Evolutionary conservation across 1,139 yeast genomes (phyloP).

Genomic region (Saccharomyces pastorianus): DNA sequence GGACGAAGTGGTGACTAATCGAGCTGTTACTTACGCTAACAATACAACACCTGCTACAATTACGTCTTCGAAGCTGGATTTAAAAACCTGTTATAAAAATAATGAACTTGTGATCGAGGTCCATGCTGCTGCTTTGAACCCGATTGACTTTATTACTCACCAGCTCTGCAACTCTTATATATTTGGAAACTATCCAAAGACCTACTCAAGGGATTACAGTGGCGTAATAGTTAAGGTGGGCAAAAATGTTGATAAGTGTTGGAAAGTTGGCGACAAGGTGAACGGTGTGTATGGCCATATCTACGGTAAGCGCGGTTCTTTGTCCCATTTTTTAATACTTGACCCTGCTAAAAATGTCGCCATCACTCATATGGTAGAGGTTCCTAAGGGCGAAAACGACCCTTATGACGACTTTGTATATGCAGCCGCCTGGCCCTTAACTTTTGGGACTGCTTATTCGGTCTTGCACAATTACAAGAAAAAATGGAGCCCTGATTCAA

Average conservation of each 20-base stretch:
- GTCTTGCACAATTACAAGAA: conserved; percentile 16
- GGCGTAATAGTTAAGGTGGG: conserved; percentile 27
- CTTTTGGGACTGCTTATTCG: conserved; percentile 26
- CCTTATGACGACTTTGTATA: conserved; percentile 16
- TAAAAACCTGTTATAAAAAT: conserved; percentile 18
- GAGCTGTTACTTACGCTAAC: conserved; percentile 17
- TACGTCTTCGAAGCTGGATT: conserved; percentile 16
- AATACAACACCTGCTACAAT: conserved; percentile 15
- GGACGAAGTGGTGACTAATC: conserved; percentile 10
- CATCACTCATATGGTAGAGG: conserved; percentile 12
- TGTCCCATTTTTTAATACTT: conserved; percentile 22
- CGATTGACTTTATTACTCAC: conserved; percentile 22
- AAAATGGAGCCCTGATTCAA: conserved; percentile 17
- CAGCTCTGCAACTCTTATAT: conserved; percentile 9
- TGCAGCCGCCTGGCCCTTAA: conserved; percentile 27
- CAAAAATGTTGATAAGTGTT: conserved; percentile 15
- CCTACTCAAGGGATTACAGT: conserved; percentile 25
- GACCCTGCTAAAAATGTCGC: conserved; percentile 18
- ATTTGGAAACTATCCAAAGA: conserved; percentile 13
- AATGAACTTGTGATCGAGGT: conserved; percentile 24
- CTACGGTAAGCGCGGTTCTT: conserved; percentile 21
- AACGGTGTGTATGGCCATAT: conserved; percentile 17
- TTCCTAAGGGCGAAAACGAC: conserved; percentile 3
- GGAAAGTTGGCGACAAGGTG: conserved; percentile 24
- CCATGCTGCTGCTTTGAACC: conserved; percentile 28